phyloP scores from a whole-genome alignment of 2,329 filamentous ascomycete species.

The Thielaviopsis populi region DNA sequence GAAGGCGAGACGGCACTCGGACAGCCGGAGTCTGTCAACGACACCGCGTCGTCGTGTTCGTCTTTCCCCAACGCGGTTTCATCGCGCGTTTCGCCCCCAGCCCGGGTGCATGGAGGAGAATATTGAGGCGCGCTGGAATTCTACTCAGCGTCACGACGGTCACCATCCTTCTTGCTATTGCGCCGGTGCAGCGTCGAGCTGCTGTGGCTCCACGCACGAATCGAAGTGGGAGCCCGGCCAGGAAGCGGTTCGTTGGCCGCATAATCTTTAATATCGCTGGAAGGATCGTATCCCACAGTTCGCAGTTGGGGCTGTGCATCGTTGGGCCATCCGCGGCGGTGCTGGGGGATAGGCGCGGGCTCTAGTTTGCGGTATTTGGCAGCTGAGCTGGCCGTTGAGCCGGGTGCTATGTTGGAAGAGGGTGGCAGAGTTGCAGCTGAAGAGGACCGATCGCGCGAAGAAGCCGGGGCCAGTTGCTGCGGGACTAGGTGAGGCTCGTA shows the following conservation, averaged over 20 bases:
- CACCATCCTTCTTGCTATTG: constrained; percentile 13
- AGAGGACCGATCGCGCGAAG: constrained; percentile 11
- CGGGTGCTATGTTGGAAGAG: neutral
- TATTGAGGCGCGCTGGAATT: constrained; percentile 15
- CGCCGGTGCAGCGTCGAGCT: constrained; percentile 7
- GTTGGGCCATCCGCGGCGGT: constrained; percentile 31
- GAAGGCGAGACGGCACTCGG: neutral
- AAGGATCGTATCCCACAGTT: constrained; percentile 41
- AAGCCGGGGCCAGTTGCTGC: neutral
- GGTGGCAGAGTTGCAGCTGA: constrained; percentile 8
- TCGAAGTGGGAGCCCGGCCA: constrained; percentile 39
- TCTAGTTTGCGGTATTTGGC: constrained; percentile 43
- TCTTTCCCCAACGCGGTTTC: neutral
- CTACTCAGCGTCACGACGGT: constrained; percentile 17
- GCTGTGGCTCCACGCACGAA: constrained; percentile 40
- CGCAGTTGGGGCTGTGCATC: constrained; percentile 41
- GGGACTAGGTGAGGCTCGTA: constrained; percentile 8
- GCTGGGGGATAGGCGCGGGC: constrained; percentile 40
- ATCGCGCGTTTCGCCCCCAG: neutral
- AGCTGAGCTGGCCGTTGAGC: neutral
- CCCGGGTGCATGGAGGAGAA: constrained; percentile 1
- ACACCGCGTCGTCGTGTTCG: neutral
- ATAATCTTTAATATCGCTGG: constrained; percentile 43
- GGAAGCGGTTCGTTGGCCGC: constrained; percentile 40
- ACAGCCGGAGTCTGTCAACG: constrained; percentile 3